Evolutionary conservation across 2,329 filamentous ascomycete genomes (phyloP).

Genomic region (Teratosphaeria gauchensis): DNA sequence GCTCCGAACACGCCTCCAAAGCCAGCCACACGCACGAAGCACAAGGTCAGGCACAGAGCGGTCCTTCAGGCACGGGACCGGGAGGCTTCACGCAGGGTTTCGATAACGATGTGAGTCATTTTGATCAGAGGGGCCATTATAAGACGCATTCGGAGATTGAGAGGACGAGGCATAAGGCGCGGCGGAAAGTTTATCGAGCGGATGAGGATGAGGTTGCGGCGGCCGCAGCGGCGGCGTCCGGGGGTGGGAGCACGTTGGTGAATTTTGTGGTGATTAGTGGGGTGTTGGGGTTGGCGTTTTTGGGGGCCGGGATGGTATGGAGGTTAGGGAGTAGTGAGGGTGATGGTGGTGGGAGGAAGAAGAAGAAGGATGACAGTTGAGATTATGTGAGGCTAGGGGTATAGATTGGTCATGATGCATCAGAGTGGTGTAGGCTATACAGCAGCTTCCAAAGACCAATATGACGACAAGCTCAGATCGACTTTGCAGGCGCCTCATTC

Average conservation of each 20-base stretch:
- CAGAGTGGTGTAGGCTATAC: not conserved
- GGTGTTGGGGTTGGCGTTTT: constrained; percentile 11
- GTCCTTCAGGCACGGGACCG: constrained; percentile 22
- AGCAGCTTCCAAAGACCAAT: not conserved
- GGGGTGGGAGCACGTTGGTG: constrained; percentile 13
- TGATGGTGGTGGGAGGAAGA: not conserved
- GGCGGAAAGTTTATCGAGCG: constrained; percentile 11
- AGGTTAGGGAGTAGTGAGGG: not conserved
- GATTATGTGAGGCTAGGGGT: not conserved
- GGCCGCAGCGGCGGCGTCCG: constrained; percentile 8
- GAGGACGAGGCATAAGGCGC: constrained; percentile 12
- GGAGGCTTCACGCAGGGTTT: constrained; percentile 51
- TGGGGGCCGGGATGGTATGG: not conserved
- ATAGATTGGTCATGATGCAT: not conserved
- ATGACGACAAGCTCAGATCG: not conserved
- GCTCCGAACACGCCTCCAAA: constrained; percentile 34
- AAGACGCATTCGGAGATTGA: constrained; percentile 58
- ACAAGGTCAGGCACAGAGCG: constrained; percentile 11
- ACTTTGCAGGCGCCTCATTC: not conserved
- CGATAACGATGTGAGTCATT: constrained; percentile 59
- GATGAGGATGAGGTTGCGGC: constrained; percentile 10
- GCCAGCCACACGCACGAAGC: constrained; percentile 22
- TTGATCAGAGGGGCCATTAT: constrained; percentile 63
- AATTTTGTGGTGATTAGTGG: constrained; percentile 26
- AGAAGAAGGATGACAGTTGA: not conserved